phyloP scores from a whole-genome alignment of 23 red algal species.

The Gracilaria vermiculophylla region DNA sequence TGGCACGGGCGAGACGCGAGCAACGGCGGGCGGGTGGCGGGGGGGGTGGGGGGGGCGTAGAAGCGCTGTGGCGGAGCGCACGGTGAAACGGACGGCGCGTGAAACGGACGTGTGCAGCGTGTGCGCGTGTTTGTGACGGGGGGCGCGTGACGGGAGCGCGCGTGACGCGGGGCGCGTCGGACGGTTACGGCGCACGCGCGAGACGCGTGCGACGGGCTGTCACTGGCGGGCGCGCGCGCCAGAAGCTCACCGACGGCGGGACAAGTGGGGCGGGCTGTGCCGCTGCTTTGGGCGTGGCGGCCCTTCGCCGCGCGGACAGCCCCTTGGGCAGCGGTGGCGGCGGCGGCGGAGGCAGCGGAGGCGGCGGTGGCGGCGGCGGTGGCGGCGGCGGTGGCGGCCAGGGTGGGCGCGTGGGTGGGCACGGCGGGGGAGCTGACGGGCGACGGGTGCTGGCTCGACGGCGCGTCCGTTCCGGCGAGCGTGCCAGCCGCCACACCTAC shows the following conservation, averaged over 20 bases:
- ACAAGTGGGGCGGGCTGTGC: background rate
- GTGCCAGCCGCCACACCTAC: background rate
- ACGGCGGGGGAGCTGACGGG: too few species aligned
- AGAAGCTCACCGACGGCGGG: background rate
- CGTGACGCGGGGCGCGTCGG: background rate
- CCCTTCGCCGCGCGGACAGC: background rate
- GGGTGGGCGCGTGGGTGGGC: too few species aligned
- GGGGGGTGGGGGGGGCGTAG: background rate
- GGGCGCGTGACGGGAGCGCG: background rate
- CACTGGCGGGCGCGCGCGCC: background rate
- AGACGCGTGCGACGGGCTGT: background rate
- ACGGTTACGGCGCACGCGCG: background rate
- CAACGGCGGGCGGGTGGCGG: background rate
- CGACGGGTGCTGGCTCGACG: too few species aligned
- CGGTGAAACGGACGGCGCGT: slow-evolving; percentile 5
- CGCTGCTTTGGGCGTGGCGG: background rate
- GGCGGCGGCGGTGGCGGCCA: too few species aligned
- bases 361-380: too few species aligned
- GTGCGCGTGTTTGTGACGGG: background rate
- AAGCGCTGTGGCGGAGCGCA: background rate
- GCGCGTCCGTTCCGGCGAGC: background rate
- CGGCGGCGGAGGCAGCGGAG: background rate
- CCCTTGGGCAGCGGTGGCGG: background rate
- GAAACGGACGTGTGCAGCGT: background rate
- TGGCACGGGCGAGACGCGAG: background rate